These are phyloP conservation scores for Tricholoma matsutake DNA, from an alignment of 768 basidiomycete genomes.

Conservation along the genomic window DNA sequence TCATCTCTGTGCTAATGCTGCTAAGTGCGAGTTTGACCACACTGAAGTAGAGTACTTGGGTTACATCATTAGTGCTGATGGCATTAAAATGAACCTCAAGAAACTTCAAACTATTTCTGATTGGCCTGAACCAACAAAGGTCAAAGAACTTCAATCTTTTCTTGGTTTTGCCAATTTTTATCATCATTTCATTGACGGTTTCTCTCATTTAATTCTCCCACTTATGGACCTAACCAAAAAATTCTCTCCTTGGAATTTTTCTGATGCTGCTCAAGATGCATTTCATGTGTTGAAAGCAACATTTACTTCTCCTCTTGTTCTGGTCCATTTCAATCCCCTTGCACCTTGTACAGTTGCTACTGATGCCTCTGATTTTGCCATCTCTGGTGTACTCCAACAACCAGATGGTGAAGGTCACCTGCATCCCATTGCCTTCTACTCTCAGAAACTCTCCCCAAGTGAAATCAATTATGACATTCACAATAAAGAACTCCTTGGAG, in stretches of 20 bases:
- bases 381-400: too few species aligned
- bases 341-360: too few species aligned
- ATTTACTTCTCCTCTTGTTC: too few species aligned
- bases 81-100: constrained; percentile 34
- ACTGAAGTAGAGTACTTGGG: constrained; percentile 40
- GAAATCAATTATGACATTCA: too few species aligned
- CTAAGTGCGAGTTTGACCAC: constrained; percentile 39
- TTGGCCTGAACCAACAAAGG: constrained; percentile 31
- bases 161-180: constrained; percentile 36
- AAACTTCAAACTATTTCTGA: constrained; percentile 34
- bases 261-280: constrained; percentile 29
- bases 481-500: constrained; percentile 49
- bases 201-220: constrained; percentile 19
- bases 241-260: constrained; percentile 11
- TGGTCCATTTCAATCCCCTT: too few species aligned
- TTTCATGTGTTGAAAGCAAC: too few species aligned
- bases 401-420: too few species aligned
- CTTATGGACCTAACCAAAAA: constrained; percentile 25
- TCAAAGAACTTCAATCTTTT: constrained; percentile 31
- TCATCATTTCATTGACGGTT: constrained; percentile 23
- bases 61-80: constrained; percentile 28
- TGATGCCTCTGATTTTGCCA: too few species aligned
- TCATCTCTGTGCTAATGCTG: too few species aligned
- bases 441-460: too few species aligned
- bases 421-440: too few species aligned